Evolutionary conservation across 305 asterid genomes (phyloP), one percentile per base, ranked within the genome.

Genomic region (Petunia hybrid): DNA sequence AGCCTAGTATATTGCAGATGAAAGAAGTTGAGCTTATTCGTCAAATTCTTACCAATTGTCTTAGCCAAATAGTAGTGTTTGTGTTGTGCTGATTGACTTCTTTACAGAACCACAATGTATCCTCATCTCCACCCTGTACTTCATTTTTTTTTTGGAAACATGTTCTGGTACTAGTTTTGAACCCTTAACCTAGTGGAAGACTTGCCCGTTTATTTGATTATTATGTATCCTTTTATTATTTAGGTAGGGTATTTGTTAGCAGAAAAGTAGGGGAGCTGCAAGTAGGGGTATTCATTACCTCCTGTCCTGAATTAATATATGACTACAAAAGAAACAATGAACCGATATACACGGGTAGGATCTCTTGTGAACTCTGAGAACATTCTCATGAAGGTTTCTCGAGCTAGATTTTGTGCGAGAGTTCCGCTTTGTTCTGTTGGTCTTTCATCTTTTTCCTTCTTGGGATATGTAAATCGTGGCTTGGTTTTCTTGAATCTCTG

Each of bases 21-120:
- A 46, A 70, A 70, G 60, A 70, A 46, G 5, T 22, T 56, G 4
- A 0, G 41, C 12, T 70, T 10, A 45, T 46, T 10, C 10, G 1
- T 70, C 46, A 10, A 70, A 45, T 70, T 70, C 77, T 45, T 45
- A 45, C 41, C 77, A 45, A 70, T 70, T 59, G 8, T 70, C 59
- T 70, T 59, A 22, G 41, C 41, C 41, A 31, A 9, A 9, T 4
- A 45, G 60, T 43, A 46, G 77, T 70, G 46, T 70, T 70, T 22
- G 22, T 13, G 10, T 22, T 45, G 46, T 70, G 31, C 43, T 1
- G 43, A 35, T 12, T 1, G 35, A 48, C 61, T 71, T 42, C 35
- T 65, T 64, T 64, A 64, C 43, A 1, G 71, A 12, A 46, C 71
- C 8, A 1, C 71, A 64, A 39, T 64, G 2, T 64, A 39, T 39